A percentile compares a stretch with the other conserved stretches of the same genome.
Evolutionary conservation across 2,329 filamentous ascomycete genomes (phyloP).

Genomic region (Dendrostoma leiphaemia): DNA sequence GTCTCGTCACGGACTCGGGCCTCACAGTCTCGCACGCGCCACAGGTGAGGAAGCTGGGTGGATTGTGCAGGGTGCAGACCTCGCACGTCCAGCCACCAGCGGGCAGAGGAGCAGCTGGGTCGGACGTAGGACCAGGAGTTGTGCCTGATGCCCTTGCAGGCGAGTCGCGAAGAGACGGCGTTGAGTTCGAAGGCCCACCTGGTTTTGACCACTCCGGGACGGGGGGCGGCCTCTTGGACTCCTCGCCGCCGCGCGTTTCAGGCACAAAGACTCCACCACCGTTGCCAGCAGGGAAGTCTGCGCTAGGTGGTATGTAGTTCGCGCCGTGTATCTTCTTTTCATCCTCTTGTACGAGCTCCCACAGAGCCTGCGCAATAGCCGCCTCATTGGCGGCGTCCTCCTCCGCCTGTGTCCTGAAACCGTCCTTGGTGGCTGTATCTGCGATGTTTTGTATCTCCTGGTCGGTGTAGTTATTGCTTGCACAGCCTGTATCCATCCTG

Average conservation of each 20-base stretch:
- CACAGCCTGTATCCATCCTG: constrained; percentile 70
- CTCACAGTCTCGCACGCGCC: constrained; percentile 54
- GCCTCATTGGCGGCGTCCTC: constrained; percentile 86
- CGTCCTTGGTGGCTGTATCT: constrained; percentile 64
- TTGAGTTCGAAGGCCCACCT: neutral
- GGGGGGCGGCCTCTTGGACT: constrained; percentile 22
- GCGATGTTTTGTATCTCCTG: constrained; percentile 63
- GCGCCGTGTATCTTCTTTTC: constrained; percentile 55
- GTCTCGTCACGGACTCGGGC: constrained; percentile 25
- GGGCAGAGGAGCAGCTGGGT: constrained; percentile 4
- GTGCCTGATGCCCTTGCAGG: neutral
- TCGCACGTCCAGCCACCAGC: constrained; percentile 48
- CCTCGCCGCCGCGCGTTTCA: constrained; percentile 18
- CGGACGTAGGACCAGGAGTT: neutral
- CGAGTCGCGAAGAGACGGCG: too few species aligned
- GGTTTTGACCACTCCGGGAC: constrained; percentile 16
- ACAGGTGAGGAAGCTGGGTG: constrained; percentile 48
- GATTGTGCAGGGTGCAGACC: constrained; percentile 58
- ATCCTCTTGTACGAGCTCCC: constrained; percentile 84
- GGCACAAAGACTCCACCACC: constrained; percentile 33
- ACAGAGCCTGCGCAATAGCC: constrained; percentile 81
- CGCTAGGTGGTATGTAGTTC: constrained; percentile 48
- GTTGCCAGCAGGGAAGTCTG: constrained; percentile 49
- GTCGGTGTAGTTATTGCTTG: constrained; percentile 65
- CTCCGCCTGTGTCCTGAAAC: constrained; percentile 80